Evolutionary conservation across 805 yeast genomes (phyloP).

Genomic region (Saccharomycopsis sp.): DNA sequence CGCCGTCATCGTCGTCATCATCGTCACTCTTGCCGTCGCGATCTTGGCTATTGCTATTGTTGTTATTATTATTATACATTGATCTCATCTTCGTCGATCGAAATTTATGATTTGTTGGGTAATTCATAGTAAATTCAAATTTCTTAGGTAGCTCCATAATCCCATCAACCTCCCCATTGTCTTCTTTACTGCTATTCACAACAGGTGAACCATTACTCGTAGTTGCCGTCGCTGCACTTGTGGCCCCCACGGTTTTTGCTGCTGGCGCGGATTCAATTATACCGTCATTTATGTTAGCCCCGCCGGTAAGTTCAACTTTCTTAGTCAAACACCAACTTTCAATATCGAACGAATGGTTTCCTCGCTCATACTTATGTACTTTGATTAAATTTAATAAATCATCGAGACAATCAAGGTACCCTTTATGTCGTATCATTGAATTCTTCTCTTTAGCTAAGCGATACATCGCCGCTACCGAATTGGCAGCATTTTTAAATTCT

Average conservation of each 20-base stretch:
- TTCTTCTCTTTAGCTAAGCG: constrained; percentile 50
- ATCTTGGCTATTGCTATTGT: neutral
- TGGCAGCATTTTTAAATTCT: constrained; percentile 68
- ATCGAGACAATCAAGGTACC: constrained; percentile 55
- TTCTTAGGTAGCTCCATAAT: neutral
- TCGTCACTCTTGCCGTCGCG: neutral
- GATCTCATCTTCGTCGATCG: constrained; percentile 2
- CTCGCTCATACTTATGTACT: constrained; percentile 8
- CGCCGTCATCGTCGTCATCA: neutral
- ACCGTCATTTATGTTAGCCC: constrained; percentile 20
- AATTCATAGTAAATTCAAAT: constrained; percentile 9
- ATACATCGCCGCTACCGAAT: constrained; percentile 61
- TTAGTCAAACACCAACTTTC: constrained; percentile 48
- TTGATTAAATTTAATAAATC: constrained; percentile 42
- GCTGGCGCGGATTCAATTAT: neutral
- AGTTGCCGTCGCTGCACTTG: neutral
- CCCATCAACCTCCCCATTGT: neutral
- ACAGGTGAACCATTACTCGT: neutral
- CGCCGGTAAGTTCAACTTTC: constrained; percentile 35
- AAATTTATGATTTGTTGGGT: constrained; percentile 11
- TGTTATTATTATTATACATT: constrained; percentile 3
- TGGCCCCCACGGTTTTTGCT: neutral
- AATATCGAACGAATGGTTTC: constrained; percentile 29
- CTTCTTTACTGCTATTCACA: neutral
- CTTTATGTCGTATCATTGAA: constrained; percentile 42